Conservation (phyloP, 2,329 filamentous ascomycete species). For the Talaromyces atroroseus region DNA sequence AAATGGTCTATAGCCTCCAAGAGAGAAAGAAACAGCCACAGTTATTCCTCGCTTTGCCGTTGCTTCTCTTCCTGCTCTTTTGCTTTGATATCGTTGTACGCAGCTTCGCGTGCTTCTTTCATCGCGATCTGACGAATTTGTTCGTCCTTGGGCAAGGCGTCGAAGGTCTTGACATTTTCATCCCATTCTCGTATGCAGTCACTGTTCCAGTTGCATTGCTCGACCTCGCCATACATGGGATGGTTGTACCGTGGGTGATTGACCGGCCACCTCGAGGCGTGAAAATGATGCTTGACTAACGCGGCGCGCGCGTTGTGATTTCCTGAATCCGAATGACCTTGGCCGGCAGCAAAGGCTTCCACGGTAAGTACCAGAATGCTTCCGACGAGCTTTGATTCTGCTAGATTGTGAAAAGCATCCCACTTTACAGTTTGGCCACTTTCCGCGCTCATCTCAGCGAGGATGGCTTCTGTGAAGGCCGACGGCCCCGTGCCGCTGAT, state of each 20-base stretch:
- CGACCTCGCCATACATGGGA: slow-evolving; percentile 64
- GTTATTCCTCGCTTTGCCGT: too few relatives aligned
- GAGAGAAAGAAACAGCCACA: too few relatives aligned
- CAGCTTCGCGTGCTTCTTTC: slow-evolving; percentile 23
- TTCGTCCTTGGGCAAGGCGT: slow-evolving; percentile 54
- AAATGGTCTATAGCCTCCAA: too few relatives aligned
- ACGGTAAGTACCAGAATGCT: slow-evolving; percentile 63
- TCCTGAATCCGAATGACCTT: slow-evolving; percentile 67
- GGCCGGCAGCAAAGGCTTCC: slow-evolving; percentile 66
- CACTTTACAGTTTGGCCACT: slow-evolving; percentile 45
- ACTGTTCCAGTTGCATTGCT: slow-evolving; percentile 63
- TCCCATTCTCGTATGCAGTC: slow-evolving; percentile 64
- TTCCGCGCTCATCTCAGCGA: too few relatives aligned
- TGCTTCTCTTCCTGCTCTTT: background rate
- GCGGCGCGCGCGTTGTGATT: slow-evolving; percentile 58
- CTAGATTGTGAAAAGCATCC: slow-evolving; percentile 60
- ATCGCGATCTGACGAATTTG: slow-evolving; percentile 47
- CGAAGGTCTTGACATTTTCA: slow-evolving; percentile 56
- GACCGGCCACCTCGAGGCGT: slow-evolving; percentile 53
- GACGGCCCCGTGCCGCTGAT: too few relatives aligned
- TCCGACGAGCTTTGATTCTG: slow-evolving; percentile 60
- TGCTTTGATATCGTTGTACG: slow-evolving; percentile 2
- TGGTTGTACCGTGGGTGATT: slow-evolving; percentile 62
- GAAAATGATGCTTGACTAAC: too few relatives aligned
- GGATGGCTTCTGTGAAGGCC: too few relatives aligned